These are phyloP conservation scores for Sporothrix schenckii DNA, from an alignment of 2,329 filamentous ascomycete species.

Conservation along the genomic window DNA sequence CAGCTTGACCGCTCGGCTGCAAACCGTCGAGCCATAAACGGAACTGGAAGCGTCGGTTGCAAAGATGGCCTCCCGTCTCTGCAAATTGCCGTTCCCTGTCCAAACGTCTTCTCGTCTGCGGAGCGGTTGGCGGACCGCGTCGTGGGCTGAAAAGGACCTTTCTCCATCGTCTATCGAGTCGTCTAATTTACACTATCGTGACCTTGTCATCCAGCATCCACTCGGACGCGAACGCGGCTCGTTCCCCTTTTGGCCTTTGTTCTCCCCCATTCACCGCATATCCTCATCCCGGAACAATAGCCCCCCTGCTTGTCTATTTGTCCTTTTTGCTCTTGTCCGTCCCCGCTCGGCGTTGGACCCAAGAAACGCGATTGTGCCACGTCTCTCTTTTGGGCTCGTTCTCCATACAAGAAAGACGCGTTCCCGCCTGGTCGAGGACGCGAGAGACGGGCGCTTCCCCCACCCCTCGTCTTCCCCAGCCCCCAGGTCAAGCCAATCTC, in stretches of 20 bases:
- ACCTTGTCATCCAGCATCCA: not conserved
- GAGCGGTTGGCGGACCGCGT: not conserved
- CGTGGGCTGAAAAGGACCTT: not conserved
- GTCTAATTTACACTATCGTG: constrained; percentile 9
- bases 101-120: not conserved
- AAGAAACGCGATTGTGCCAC: constrained; percentile 21
- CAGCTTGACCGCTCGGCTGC: not conserved
- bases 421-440: not conserved
- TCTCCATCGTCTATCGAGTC: not conserved
- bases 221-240: not conserved
- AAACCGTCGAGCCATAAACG: constrained; percentile 7
- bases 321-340: not conserved
- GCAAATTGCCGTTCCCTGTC: not conserved
- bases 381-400: not conserved
- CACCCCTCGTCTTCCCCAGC: not conserved
- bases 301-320: constrained; percentile 2
- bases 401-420: constrained; percentile 29
- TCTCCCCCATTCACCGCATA: not conserved
- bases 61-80: not conserved
- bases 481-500: not conserved
- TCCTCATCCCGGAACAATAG: constrained; percentile 15
- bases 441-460: not conserved
- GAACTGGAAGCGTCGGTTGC: not conserved
- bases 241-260: not conserved
- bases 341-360: constrained; percentile 10